Conservation (phyloP, 1,139 yeast genomes). For the Keqinozyma sinolaborantium region DNA sequence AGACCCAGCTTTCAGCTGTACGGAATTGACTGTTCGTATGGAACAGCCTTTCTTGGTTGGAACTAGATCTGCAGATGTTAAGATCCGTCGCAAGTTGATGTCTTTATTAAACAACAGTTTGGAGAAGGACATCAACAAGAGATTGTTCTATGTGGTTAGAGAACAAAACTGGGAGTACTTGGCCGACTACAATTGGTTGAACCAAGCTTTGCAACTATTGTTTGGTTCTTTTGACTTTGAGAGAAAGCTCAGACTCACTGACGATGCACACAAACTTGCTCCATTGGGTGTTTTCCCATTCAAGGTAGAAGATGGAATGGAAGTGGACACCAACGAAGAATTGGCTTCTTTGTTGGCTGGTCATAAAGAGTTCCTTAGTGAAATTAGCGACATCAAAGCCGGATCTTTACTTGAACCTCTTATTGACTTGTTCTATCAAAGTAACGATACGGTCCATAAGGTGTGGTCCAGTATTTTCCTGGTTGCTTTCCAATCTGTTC, state of each 20-base stretch:
- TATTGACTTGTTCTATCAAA: constrained; percentile 77
- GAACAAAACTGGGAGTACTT: constrained; percentile 97
- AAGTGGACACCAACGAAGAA: constrained; percentile 20
- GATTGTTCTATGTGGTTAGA: constrained; percentile 78
- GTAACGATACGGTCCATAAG: constrained; percentile 74
- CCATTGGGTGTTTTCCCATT: constrained; percentile 47
- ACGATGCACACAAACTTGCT: constrained; percentile 53
- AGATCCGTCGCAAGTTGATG: constrained; percentile 77
- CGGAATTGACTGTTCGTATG: constrained; percentile 92
- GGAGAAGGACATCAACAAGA: constrained; percentile 73
- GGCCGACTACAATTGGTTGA: constrained; percentile 92
- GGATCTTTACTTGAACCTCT: constrained; percentile 66
- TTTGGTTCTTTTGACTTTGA: constrained; percentile 71
- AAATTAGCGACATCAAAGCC: constrained; percentile 47
- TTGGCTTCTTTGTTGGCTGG: constrained; percentile 37
- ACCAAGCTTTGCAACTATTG: constrained; percentile 85
- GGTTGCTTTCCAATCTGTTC: constrained; percentile 66
- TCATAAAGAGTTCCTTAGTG: constrained; percentile 51
- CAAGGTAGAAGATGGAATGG: constrained; percentile 22
- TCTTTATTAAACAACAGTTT: constrained; percentile 73
- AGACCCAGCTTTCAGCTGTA: constrained; percentile 71
- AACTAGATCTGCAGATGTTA: constrained; percentile 76
- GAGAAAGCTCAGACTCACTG: constrained; percentile 40
- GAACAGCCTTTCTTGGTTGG: constrained; percentile 97
- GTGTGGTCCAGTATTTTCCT: constrained; percentile 89